These are phyloP conservation scores for Adansonia madagascariensis DNA, from an alignment of 441 rosid genomes.

Conservation along the genomic window DNA sequence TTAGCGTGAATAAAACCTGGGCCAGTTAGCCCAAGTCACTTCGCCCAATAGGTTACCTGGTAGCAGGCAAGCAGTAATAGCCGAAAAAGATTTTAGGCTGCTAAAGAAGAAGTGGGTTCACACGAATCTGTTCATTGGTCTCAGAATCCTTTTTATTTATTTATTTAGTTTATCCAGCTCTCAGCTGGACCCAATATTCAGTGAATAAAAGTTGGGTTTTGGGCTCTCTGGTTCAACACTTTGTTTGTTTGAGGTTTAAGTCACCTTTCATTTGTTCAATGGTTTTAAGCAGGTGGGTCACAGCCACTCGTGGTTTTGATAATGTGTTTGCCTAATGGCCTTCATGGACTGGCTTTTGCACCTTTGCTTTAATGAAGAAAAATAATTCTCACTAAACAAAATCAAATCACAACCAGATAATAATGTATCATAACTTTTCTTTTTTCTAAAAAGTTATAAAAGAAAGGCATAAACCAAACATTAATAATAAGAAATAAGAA, in stretches of 20 bases:
- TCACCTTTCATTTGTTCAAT: not conserved
- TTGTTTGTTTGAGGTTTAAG: not conserved
- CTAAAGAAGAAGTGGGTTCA: not conserved
- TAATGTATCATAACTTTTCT: not conserved
- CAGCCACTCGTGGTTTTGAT: not conserved
- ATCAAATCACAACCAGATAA: not conserved
- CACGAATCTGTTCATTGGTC: not conserved
- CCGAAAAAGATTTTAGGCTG: not conserved
- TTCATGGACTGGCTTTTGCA: not conserved
- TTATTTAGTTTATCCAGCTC: not conserved
- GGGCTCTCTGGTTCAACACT: not conserved
- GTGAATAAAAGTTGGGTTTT: slow-evolving; percentile 9
- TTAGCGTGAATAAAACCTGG: not conserved
- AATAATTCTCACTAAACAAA: not conserved
- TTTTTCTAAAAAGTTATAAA: not conserved
- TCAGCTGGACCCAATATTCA: not conserved
- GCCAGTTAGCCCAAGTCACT: not conserved
- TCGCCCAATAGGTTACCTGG: not conserved
- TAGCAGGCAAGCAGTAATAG: too few species aligned
- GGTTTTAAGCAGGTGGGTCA: not conserved
- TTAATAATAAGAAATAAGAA: not conserved
- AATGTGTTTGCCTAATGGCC: not conserved
- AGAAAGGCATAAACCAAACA: not conserved
- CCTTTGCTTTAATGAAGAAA: not conserved
- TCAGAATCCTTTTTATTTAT: not conserved